A percentile compares a stretch with the other conserved stretches of the same genome.
Conservation (phyloP, 345 rosid genomes). For the Arabis alpina region DNA sequence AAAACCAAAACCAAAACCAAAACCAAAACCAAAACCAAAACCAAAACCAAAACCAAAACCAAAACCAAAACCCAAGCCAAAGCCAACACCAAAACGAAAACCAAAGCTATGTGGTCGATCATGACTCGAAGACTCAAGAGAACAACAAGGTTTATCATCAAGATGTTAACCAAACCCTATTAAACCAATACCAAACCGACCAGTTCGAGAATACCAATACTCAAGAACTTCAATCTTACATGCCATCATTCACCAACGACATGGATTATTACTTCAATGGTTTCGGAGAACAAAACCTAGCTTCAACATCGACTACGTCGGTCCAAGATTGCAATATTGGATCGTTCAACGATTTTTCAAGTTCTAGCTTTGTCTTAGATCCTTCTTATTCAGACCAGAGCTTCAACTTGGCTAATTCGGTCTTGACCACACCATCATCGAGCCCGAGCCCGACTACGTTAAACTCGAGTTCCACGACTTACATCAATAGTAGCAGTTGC, state of each 20-base stretch:
- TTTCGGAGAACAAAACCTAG: slow-evolving; percentile 36
- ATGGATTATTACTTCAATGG: slow-evolving; percentile 19
- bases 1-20: slow-evolving; percentile 29
- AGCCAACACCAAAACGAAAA: slow-evolving; percentile 29
- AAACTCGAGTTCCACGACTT: slow-evolving; percentile 61
- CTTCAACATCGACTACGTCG: slow-evolving; percentile 29
- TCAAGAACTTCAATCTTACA: slow-evolving; percentile 48
- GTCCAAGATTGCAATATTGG: slow-evolving; percentile 44
- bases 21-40: slow-evolving; percentile 34
- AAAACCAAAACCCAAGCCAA: slow-evolving; percentile 34
- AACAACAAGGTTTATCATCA: slow-evolving; percentile 22
- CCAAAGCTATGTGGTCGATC: slow-evolving; percentile 21
- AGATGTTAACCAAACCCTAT: slow-evolving; percentile 22
- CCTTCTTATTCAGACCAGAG: slow-evolving; percentile 47
- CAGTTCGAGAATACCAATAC: slow-evolving; percentile 37
- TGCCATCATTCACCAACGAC: slow-evolving; percentile 39
- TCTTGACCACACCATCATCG: slow-evolving; percentile 66
- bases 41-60: slow-evolving; percentile 13
- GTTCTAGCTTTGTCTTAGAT: slow-evolving; percentile 38
- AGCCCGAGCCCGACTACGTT: slow-evolving; percentile 70
- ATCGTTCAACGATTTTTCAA: slow-evolving; percentile 44
- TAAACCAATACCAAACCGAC: slow-evolving; percentile 35
- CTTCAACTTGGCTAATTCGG: slow-evolving; percentile 53
- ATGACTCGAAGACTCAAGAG: slow-evolving; percentile 1
- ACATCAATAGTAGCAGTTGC: slow-evolving; percentile 52